phyloP scores from a whole-genome alignment of 1,284 basidiomycete genomes.

The Trichosporon inkin region DNA sequence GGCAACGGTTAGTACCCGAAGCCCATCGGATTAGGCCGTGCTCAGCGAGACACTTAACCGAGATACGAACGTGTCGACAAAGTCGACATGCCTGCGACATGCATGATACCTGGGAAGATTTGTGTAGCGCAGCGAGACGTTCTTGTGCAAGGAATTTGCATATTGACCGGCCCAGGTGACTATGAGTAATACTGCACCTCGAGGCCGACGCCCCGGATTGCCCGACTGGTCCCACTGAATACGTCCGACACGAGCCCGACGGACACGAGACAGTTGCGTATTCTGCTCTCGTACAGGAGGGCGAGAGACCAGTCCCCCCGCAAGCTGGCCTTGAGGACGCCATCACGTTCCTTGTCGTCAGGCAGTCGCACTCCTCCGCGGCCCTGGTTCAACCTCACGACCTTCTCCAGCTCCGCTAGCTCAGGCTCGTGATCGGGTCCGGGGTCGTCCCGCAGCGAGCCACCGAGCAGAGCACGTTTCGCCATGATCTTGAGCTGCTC shows the following conservation, averaged over 20 bases:
- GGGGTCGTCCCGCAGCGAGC: conserved; percentile 16
- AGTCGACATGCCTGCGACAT: neutral
- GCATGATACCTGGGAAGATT: neutral
- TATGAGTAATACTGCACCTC: conserved; percentile 80
- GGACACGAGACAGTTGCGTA: conserved; percentile 82
- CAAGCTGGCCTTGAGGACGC: conserved; percentile 82
- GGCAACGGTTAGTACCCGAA: conserved; percentile 5
- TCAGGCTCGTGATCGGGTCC: conserved; percentile 8
- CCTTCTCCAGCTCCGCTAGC: conserved; percentile 15
- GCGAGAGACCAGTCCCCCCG: conserved; percentile 85
- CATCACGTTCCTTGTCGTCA: conserved; percentile 49
- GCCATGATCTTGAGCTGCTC: conserved; percentile 13
- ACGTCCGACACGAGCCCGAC: conserved; percentile 84
- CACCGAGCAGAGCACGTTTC: conserved; percentile 16
- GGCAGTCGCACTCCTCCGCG: neutral
- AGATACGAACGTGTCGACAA: no score
- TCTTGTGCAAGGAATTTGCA: neutral
- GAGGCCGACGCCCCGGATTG: conserved; percentile 79
- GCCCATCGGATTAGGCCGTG: neutral
- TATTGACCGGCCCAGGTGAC: neutral
- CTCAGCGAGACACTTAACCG: no score
- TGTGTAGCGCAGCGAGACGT: neutral
- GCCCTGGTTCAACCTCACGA: neutral
- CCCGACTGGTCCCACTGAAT: conserved; percentile 66
- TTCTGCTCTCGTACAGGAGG: conserved; percentile 88